These are phyloP conservation scores for Crithidia thermophila DNA, from an alignment of 208 protist genomes.

Conservation along the genomic window DNA sequence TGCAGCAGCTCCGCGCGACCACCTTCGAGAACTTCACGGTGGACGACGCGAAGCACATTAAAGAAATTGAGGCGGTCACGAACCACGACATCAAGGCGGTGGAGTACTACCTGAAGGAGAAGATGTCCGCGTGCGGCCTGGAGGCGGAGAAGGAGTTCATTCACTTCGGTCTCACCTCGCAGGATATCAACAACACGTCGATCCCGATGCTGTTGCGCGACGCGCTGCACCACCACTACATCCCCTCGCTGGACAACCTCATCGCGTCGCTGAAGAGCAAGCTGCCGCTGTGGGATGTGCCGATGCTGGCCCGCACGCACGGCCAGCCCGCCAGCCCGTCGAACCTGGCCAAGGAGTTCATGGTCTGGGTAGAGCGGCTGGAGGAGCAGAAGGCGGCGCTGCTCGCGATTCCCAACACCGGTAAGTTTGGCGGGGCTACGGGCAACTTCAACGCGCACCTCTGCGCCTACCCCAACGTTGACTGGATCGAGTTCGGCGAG, in stretches of 20 bases:
- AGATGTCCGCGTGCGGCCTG: conserved; percentile 74
- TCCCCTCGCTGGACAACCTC: conserved; percentile 72
- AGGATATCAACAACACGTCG: conserved; percentile 98
- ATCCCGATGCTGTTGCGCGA: conserved; percentile 95
- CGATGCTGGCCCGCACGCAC: conserved; percentile 95
- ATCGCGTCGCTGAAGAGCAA: conserved; percentile 57
- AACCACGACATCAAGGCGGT: conserved; percentile 98
- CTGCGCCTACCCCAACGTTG: conserved; percentile 82
- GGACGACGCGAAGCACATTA: conserved; percentile 85
- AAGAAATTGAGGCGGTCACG: conserved; percentile 93
- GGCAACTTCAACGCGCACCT: conserved; percentile 95
- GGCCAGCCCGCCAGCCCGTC: conserved; percentile 95
- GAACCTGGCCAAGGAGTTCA: conserved; percentile 93
- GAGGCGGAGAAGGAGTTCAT: conserved; percentile 91
- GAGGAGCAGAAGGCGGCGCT: conserved; percentile 72
- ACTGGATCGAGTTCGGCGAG: conserved; percentile 88
- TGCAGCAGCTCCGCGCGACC: conserved; percentile 47
- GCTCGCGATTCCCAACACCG: conserved; percentile 52
- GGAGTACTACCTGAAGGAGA: conserved; percentile 96
- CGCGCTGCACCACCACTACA: conserved; percentile 66
- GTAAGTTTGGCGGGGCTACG: conserved; percentile 96
- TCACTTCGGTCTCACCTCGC: conserved; percentile 97
- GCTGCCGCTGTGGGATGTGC: conserved; percentile 72
- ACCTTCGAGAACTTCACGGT: conserved; percentile 81
- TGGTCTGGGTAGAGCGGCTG: conserved; percentile 93